Conservation (phyloP, 2,329 filamentous ascomycete genomes). For the Madurella mycetomatis region DNA sequence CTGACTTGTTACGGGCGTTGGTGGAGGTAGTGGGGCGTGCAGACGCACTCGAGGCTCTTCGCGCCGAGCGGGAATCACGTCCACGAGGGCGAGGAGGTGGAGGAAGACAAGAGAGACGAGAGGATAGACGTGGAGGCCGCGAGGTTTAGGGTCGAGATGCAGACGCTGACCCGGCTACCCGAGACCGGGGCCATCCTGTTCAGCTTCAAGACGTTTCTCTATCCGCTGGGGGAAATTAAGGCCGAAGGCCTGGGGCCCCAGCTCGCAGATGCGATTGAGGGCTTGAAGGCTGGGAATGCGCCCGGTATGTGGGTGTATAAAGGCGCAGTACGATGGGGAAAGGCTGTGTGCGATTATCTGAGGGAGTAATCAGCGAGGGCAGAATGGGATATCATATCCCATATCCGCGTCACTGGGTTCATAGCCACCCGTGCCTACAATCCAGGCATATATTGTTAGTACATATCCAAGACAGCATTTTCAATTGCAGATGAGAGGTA, state of each 20-base stretch:
- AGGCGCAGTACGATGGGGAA: conserved; percentile 44
- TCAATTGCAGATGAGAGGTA: too few species aligned
- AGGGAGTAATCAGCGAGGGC: conserved; percentile 28
- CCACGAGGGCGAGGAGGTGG: conserved; percentile 30
- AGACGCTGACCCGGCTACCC: conserved; percentile 48
- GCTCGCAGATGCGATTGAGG: conserved; percentile 51
- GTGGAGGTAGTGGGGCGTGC: conserved; percentile 43
- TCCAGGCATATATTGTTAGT: too few species aligned
- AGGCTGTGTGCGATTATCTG: conserved; percentile 43
- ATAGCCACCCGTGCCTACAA: too few species aligned
- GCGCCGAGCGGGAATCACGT: conserved; percentile 37
- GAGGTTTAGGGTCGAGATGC: conserved; percentile 46
- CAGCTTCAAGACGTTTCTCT: conserved; percentile 54
- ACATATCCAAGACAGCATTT: too few species aligned
- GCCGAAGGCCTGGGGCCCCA: conserved; percentile 43
- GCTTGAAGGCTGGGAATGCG: conserved; percentile 46
- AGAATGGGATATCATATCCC: background rate
- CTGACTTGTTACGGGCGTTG: background rate
- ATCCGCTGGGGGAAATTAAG: conserved; percentile 45
- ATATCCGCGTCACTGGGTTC: too few species aligned
- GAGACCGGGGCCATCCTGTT: conserved; percentile 45
- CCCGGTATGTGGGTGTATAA: conserved; percentile 53
- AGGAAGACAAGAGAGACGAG: conserved; percentile 34
- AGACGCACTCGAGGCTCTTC: conserved; percentile 41
- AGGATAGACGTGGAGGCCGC: conserved; percentile 37